These are phyloP conservation scores for Fonsecaea monophora DNA, from an alignment of 2,329 filamentous ascomycete genomes.

Conservation along the genomic window DNA sequence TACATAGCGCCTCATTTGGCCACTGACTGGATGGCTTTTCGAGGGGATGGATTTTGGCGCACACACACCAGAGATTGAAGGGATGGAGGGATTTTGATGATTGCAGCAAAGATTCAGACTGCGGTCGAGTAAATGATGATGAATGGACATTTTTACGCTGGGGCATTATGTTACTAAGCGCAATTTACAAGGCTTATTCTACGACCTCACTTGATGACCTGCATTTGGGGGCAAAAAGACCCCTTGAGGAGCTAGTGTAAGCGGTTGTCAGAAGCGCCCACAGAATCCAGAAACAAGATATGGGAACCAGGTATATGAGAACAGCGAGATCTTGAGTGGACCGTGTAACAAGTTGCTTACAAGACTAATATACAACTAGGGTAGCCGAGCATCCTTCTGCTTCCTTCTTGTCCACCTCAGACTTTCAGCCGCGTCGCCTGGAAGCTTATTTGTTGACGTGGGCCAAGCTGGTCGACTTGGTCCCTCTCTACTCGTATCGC, in stretches of 20 bases:
- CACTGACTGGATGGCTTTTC: not conserved
- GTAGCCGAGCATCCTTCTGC: constrained; percentile 3
- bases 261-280: not conserved
- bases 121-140: not conserved
- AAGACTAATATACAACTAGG: not conserved
- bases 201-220: not conserved
- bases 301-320: not conserved
- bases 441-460: not conserved
- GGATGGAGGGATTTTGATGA: not conserved
- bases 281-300: not conserved
- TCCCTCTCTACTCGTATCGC: too few species aligned
- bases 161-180: not conserved
- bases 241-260: not conserved
- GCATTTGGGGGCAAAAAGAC: not conserved
- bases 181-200: not conserved
- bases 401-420: not conserved
- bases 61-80: not conserved
- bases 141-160: not conserved
- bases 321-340: not conserved
- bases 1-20: constrained; percentile 21
- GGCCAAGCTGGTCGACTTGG: not conserved
- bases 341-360: not conserved
- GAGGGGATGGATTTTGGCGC: not conserved
- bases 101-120: not conserved
- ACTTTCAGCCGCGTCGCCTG: not conserved